Evolutionary conservation across 2,329 filamentous ascomycete genomes (phyloP), one percentile per base, ranked within the genome.

Genomic region (Aspergillus fischeri): DNA sequence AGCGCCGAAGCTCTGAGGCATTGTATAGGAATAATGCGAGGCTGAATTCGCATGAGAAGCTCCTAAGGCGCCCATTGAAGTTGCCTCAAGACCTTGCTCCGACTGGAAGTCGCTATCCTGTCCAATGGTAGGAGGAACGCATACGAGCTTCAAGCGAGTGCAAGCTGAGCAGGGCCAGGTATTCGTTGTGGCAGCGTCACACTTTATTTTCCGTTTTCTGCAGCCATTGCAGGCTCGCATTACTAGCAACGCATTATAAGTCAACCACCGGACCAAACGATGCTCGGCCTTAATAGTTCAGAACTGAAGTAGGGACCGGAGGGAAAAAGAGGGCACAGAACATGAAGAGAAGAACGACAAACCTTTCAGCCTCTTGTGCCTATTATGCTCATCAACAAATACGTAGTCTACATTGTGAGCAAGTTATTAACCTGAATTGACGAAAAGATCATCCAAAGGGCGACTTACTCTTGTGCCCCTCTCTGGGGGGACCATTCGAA

Each of bases 191-290:
- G 93, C 93, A 53, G 93, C 92, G 78, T 97, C 94, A 77, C 93
- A 99, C 75, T 96, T 96, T 73, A 99, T 99, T 77, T 99, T 99
- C 69, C 93, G 86, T 75, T 92, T 88, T 60, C 93, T 85, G 72
- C 93, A 97, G 59, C 93, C 93, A 77, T 97, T 93, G 75, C 93
- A 97, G 56, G 93, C 94, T 80, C 94, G 88, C 92, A 96, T 97
- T 53, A 97, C 93, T 95, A 55, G 52, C 57, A n/a, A 49, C 24
- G 56, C 27, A 27, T n/a, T n/a, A n/a, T 56, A 45, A 52, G 63
- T 63, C 47, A 56, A 53, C 61, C 51, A 62, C 49, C 35, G 42
- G 35, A 14, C 5, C 9, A 21, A 14, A 24, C 2, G 11, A 25
- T 17, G 44, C 24, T 21, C 44, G 5, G 24, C 32, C 35, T 9